These are phyloP conservation scores for Phialophora macrospora DNA, from an alignment of 2,329 filamentous ascomycete species.

Conservation along the genomic window DNA sequence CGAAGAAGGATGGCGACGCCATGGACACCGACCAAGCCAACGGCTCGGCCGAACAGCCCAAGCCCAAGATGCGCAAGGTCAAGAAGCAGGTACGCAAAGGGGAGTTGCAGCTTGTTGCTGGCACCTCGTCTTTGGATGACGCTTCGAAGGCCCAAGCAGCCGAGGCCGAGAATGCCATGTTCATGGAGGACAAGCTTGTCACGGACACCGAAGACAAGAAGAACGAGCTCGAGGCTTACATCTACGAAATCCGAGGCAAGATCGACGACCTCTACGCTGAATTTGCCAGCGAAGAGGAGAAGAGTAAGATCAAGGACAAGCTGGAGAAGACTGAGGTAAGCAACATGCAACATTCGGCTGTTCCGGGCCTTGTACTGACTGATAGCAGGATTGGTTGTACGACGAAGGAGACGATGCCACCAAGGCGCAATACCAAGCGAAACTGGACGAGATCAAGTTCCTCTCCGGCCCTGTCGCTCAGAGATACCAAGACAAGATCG, in stretches of 20 bases:
- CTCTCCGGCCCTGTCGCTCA: conserved; percentile 90
- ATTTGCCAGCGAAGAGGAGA: conserved; percentile 89
- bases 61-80: conserved; percentile 88
- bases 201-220: conserved; percentile 99
- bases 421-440: conserved; percentile 91
- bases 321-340: conserved; percentile 85
- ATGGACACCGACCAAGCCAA: conserved; percentile 79
- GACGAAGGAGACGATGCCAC: conserved; percentile 93
- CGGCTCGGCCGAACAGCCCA: conserved; percentile 66
- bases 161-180: conserved; percentile 88
- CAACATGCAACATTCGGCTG: neutral
- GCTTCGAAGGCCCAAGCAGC: conserved; percentile 67
- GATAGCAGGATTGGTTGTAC: conserved; percentile 88
- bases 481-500: conserved; percentile 92
- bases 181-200: conserved; percentile 98
- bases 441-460: conserved; percentile 92
- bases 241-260: conserved; percentile 96
- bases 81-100: conserved; percentile 99
- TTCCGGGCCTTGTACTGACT: conserved; percentile 37
- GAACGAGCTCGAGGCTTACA: conserved; percentile 98
- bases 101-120: conserved; percentile 83
- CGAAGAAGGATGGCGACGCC: conserved; percentile 69
- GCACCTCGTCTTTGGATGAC: conserved; percentile 78
- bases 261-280: conserved; percentile 89
- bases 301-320: conserved; percentile 81